A percentile compares a stretch with the other conserved stretches of the same genome.
Conservation (phyloP, 2,329 filamentous ascomycete species). For the Huntiella bhutanensis region DNA sequence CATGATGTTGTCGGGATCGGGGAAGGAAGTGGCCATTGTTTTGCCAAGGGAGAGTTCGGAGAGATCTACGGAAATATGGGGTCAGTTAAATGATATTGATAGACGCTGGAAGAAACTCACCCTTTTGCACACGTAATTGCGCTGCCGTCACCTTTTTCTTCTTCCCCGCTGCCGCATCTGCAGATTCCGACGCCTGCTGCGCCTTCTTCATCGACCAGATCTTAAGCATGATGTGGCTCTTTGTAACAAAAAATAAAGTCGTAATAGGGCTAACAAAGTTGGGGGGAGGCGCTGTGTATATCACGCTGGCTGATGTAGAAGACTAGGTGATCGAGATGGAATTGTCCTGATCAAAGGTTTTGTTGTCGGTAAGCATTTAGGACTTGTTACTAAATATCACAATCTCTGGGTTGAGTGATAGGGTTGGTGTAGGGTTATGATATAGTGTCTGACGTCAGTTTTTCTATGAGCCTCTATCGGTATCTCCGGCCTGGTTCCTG, state of each 20-base stretch:
- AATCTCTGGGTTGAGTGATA: no score
- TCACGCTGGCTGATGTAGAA: not conserved
- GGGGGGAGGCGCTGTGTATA: not conserved
- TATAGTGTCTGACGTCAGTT: no score
- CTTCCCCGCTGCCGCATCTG: constrained; percentile 53
- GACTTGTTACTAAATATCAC: no score
- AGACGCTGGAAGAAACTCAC: constrained; percentile 27
- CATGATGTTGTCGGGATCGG: constrained; percentile 68
- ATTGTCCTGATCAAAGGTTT: not conserved
- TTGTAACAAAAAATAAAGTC: not conserved
- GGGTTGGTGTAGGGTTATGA: no score
- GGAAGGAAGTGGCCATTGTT: constrained; percentile 68
- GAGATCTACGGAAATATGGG: constrained; percentile 36
- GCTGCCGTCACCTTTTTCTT: constrained; percentile 99
- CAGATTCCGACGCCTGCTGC: constrained; percentile 84
- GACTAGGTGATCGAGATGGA: not conserved
- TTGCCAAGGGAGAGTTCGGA: constrained; percentile 60
- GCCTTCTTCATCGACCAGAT: constrained; percentile 99
- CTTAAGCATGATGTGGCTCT: constrained; percentile 57
- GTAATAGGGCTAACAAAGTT: not conserved
- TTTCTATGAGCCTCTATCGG: no score
- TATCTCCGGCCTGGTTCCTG: no score
- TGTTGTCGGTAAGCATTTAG: no score
- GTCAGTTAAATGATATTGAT: not conserved
- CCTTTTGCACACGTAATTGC: constrained; percentile 89